Evolutionary conservation across 352 stramenopile species (phyloP), one percentile per base, ranked within the genome.

Genomic region (Globisporangium mamillatum): DNA sequence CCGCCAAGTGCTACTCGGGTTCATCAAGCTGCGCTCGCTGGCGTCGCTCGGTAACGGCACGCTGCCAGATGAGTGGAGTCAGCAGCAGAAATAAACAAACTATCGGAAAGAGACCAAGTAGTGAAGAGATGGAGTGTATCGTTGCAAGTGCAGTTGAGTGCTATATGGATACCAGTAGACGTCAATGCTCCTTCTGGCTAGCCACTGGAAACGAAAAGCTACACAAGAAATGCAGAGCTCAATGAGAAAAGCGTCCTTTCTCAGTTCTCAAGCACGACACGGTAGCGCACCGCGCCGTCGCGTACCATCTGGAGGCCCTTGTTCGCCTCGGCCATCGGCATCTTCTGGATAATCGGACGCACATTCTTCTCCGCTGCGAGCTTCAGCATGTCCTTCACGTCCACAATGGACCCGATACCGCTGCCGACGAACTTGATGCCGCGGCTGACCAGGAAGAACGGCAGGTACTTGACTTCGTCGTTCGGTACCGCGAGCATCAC

Each of bases 351-450:
- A 1, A 86, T 71, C n/a, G 81, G 69, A 1, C 74, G 70, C 27
- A 96, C 86, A 9, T 90, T 77, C 61, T 94, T 82, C 60, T 84
- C 67, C 1, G 72, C 74, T 29, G 89, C 95, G 20, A 97, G 80
- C 34, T 92, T 75, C 2, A 97, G 72, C 86, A 97, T 95, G 44
- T 96, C 83, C 58, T 94, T 82, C 24, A 91, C 93, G 63, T 95
- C 86, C 16, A 77, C 66, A 34, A 95, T 89, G 65, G 90, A 85
- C 38, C 92, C 90, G 64, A 98, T 93, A 44, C 83, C 56, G 46
- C 75, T 91, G 44, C 90, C 91, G 22, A 81, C 73, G 60, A 97
- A 76, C 58, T 73, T 76, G n/a, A 67, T 66, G 9, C 67, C 72
- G 3, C 65, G 54, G 48, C 66, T 38, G 22, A 97, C 68, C 20